Evolutionary conservation across 148 eudicot species (phyloP), one percentile per base, ranked within the genome.

Genomic region (Fagopyrum tataricum): DNA sequence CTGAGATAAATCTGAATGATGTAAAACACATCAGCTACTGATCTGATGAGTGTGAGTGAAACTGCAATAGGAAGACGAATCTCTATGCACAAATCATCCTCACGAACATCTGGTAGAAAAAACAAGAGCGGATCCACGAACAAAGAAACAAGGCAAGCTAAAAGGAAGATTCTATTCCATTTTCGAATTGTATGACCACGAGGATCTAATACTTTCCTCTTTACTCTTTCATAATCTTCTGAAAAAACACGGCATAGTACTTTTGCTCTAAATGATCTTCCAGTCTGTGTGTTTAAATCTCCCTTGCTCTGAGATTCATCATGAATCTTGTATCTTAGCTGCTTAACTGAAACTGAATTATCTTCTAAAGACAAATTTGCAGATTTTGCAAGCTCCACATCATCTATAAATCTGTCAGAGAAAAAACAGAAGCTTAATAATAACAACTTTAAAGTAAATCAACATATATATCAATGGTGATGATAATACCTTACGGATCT

Each of bases 61-160:
- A 84, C 69, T 80, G 88, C 88, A 10, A 90, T 80, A 9, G 82
- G 72, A 3, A 78, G 39, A 26, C 79, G 84, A 66, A 79, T 84
- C 72, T 84, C 80, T 43, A 90, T 82, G 76, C 97, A 92, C 17
- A 73, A 62, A 2, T 81, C 81, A 4, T 70, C 55, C 42, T 72
- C 67, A 14, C 84, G 82, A 7, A 77, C 74, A 1, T 89, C 93
- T 76, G 90, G 67, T 81, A 88, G 84, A 59, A 90, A 92, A 86
- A 92, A 92, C 24, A 59, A 59, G 0, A 92, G 73, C 5, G 97
- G 97, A 78, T 90, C 96, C 5, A 90, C 85, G 64, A 88, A 87
- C 9, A 90, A 74, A 1, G 96, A 88, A 39, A 84, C 76, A 15
- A 90, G 75, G 56, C 90, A 85, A 0, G 89, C 83, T 1, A 79